phyloP scores from a whole-genome alignment of 169 alveolate genomes.

The Plasmodium berghei region DNA sequence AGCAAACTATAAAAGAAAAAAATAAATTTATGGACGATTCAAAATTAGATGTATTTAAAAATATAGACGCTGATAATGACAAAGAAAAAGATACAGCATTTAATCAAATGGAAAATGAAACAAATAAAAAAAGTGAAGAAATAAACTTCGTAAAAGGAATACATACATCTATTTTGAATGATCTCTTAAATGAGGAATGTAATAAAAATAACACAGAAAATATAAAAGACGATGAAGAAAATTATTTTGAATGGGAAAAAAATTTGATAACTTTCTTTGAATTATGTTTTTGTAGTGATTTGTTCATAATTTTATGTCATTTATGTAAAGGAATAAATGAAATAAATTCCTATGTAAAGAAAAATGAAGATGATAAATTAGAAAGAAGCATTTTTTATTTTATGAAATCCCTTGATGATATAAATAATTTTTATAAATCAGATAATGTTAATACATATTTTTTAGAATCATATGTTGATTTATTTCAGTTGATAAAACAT shows the following conservation, averaged over 20 bases:
- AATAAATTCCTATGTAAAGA: slow-evolving; percentile 11
- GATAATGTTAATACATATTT: slow-evolving; percentile 15
- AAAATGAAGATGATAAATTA: slow-evolving; percentile 11
- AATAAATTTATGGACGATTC: background rate
- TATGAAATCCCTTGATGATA: background rate
- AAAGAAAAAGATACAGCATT: too few relatives aligned
- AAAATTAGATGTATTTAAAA: background rate
- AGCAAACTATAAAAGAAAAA: slow-evolving; percentile 11
- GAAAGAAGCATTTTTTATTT: background rate
- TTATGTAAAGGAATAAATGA: slow-evolving; percentile 42
- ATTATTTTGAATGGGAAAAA: background rate
- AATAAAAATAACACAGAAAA: background rate
- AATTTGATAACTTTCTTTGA: slow-evolving; percentile 40
- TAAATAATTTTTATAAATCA: slow-evolving; percentile 12
- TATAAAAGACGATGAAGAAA: slow-evolving; percentile 1
- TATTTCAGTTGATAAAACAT: slow-evolving; percentile 11
- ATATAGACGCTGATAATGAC: background rate
- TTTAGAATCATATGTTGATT: background rate
- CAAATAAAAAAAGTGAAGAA: too few relatives aligned
- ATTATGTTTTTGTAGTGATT: slow-evolving; percentile 49
- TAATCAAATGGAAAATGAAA: too few relatives aligned
- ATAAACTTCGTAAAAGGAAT: too few relatives aligned
- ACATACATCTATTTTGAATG: too few relatives aligned
- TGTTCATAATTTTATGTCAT: slow-evolving; percentile 24
- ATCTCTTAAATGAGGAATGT: background rate